Conservation (phyloP, 371 early-diverging fungal genomes). For the Mortierella sp. region DNA sequence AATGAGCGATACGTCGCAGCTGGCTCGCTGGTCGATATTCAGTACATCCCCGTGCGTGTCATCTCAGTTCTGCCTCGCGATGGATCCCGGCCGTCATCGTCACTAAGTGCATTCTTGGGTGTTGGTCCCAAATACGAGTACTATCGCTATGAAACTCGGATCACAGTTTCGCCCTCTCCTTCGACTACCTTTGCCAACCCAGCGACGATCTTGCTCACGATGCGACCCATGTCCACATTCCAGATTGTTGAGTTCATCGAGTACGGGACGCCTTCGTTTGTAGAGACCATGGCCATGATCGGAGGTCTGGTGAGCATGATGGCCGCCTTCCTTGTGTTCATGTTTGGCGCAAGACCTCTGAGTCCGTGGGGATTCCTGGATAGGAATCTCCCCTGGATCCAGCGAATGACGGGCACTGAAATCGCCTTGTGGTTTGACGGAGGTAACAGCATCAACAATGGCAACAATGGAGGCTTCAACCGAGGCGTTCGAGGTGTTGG, state of each 20-base stretch:
- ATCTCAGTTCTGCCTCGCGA: too few species aligned
- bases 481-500: too few species aligned
- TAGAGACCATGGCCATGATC: slow-evolving; percentile 32
- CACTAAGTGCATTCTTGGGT: slow-evolving; percentile 8
- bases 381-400: slow-evolving; percentile 10
- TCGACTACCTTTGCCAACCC: background rate
- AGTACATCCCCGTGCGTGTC: too few species aligned
- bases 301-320: slow-evolving; percentile 36
- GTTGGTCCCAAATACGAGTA: background rate
- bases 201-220: slow-evolving; percentile 14
- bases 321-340: slow-evolving; percentile 20
- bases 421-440: background rate
- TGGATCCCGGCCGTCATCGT: too few species aligned
- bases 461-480: too few species aligned
- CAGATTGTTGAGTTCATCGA: slow-evolving; percentile 2
- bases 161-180: slow-evolving; percentile 13
- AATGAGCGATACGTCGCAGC: too few species aligned
- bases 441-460: too few species aligned
- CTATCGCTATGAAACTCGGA: slow-evolving; percentile 14
- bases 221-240: slow-evolving; percentile 21
- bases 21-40: too few species aligned
- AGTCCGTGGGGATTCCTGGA: slow-evolving; percentile 18
- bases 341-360: slow-evolving; percentile 22
- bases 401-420: slow-evolving; percentile 2
- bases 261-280: slow-evolving; percentile 19